phyloP scores from a whole-genome alignment of 306 rosid genomes.

The Vigna unguiculata region DNA sequence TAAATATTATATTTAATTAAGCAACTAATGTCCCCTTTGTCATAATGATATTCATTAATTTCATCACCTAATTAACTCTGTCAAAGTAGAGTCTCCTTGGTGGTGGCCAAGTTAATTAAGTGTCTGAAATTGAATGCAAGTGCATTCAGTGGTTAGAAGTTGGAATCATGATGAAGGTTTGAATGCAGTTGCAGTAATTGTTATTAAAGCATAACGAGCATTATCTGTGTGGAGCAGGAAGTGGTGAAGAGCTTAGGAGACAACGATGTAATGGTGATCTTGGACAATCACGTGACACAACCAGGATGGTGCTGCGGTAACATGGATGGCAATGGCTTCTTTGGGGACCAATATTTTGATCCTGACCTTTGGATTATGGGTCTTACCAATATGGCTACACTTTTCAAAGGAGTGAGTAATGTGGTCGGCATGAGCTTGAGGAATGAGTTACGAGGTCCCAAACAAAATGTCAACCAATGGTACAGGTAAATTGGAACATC shows the following conservation, averaged over 20 bases:
- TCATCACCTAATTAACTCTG: not conserved
- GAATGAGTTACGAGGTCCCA: conserved; percentile 83
- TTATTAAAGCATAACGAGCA: too few relatives aligned
- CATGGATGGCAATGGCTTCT: conserved; percentile 78
- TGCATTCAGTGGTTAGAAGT: not conserved
- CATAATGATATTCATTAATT: not conserved
- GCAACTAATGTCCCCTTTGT: not conserved
- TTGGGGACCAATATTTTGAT: conserved; percentile 69
- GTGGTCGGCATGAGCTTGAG: conserved; percentile 88
- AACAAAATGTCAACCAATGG: conserved; percentile 70
- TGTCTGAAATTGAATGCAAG: not conserved
- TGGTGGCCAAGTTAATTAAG: not conserved
- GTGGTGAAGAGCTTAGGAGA: conserved; percentile 69
- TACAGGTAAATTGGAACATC: conserved; percentile 42
- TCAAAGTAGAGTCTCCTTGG: not conserved
- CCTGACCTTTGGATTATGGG: conserved; percentile 73
- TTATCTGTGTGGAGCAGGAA: conserved; percentile 37
- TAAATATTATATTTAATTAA: not conserved
- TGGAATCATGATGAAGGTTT: not conserved
- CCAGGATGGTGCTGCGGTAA: conserved; percentile 89
- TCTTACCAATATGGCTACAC: conserved; percentile 68
- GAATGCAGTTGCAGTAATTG: not conserved
- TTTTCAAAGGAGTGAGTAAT: conserved; percentile 64
- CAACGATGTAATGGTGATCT: conserved; percentile 70
- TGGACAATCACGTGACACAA: conserved; percentile 74